These are phyloP conservation scores for Epichloe gansuensis DNA, from an alignment of 2,329 filamentous ascomycete species.

Conservation along the genomic window DNA sequence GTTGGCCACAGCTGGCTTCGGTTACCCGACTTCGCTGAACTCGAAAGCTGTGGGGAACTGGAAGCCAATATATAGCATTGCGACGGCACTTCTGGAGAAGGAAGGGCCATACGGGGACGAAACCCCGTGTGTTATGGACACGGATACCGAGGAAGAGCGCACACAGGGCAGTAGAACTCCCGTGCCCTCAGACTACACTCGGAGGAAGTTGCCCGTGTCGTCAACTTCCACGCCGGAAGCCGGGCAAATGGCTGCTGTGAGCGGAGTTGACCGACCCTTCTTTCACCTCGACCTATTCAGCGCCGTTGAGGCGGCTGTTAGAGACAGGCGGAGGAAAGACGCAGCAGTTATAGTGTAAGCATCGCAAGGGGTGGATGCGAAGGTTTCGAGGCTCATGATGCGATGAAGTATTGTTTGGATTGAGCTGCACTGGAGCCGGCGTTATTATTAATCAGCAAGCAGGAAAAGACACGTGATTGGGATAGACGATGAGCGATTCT, in stretches of 20 bases:
- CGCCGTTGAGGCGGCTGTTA: constrained; percentile 26
- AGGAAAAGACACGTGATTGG: no score
- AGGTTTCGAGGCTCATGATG: no score
- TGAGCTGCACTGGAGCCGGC: no score
- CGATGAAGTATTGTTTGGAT: no score
- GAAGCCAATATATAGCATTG: constrained; percentile 23
- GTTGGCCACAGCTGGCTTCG: constrained; percentile 44
- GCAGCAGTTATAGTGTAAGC: not conserved
- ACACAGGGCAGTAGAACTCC: constrained; percentile 1
- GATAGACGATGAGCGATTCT: no score
- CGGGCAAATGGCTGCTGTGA: constrained; percentile 17
- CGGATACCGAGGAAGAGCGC: constrained; percentile 8
- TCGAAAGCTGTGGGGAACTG: constrained; percentile 17
- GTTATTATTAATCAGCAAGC: no score
- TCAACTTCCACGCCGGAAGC: not conserved
- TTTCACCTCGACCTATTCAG: constrained; percentile 35
- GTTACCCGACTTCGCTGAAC: constrained; percentile 26
- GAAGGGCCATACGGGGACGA: constrained; percentile 4
- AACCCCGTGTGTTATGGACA: not conserved
- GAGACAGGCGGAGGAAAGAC: constrained; percentile 15
- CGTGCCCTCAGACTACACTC: not conserved
- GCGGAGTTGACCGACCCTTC: constrained; percentile 32
- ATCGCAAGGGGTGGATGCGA: not conserved
- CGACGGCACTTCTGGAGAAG: constrained; percentile 11
- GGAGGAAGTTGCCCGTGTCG: not conserved